phyloP scores from a whole-genome alignment of 2,329 filamentous ascomycete species.

The Hysterium pulicare region DNA sequence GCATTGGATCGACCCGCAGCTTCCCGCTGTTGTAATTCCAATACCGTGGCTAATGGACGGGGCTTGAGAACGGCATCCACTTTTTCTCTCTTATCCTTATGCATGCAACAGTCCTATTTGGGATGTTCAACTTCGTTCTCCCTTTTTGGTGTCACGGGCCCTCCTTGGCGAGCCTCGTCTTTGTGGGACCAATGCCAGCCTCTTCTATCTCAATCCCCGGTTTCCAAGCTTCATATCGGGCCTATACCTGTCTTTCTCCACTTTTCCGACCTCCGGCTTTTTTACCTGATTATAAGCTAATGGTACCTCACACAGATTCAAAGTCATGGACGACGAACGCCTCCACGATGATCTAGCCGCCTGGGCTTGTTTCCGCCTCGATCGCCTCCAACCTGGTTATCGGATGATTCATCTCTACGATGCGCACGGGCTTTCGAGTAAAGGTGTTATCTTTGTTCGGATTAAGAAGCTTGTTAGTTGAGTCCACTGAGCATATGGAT shows the following conservation, averaged over 20 bases:
- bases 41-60: neutral
- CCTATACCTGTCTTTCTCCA: neutral
- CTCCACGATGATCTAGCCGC: slow-evolving; percentile 74
- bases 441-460: slow-evolving; percentile 70
- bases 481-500: too few relatives aligned
- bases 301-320: slow-evolving; percentile 55
- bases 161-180: too few relatives aligned
- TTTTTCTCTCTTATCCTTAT: too few relatives aligned
- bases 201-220: neutral
- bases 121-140: too few relatives aligned
- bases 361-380: slow-evolving; percentile 85
- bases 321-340: slow-evolving; percentile 83
- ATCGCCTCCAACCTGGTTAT: slow-evolving; percentile 72
- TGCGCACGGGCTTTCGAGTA: slow-evolving; percentile 60
- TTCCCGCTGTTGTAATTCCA: neutral
- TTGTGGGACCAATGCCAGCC: too few relatives aligned
- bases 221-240: neutral
- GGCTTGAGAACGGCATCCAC: too few relatives aligned
- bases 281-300: neutral
- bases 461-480: slow-evolving; percentile 57
- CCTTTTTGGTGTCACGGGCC: too few relatives aligned
- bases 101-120: too few relatives aligned
- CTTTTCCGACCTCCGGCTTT: neutral
- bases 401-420: slow-evolving; percentile 75
- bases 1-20: neutral